phyloP scores from a whole-genome alignment of 192 early-diverging fungal species.

The Chytriomyces confervae region DNA sequence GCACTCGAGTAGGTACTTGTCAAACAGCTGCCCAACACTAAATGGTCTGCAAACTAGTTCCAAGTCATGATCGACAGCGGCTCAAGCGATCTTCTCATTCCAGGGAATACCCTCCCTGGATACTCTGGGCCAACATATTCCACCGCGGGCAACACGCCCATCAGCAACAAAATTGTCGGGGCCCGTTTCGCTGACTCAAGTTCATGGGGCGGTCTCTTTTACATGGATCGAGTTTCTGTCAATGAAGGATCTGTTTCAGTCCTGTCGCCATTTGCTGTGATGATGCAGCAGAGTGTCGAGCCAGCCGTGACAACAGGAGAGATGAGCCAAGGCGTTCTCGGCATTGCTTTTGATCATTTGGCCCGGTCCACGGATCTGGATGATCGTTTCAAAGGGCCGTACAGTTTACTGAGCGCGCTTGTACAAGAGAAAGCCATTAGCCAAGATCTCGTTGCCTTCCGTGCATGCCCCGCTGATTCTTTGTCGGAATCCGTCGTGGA shows the following conservation, averaged over 20 bases:
- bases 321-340: slow-evolving; percentile 19
- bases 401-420: neutral
- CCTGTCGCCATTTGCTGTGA: slow-evolving; percentile 22
- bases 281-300: slow-evolving; percentile 11
- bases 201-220: slow-evolving; percentile 20
- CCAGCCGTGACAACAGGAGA: slow-evolving; percentile 21
- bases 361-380: neutral
- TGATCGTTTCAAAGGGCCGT: neutral
- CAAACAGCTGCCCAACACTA: neutral
- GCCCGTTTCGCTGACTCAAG: slow-evolving; percentile 12
- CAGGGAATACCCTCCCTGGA: slow-evolving; percentile 13
- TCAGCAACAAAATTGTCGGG: neutral
- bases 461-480: slow-evolving; percentile 20
- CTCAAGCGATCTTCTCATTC: slow-evolving; percentile 30
- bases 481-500: slow-evolving; percentile 11
- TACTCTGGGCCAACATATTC: slow-evolving; percentile 28
- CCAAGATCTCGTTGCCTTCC: slow-evolving; percentile 20
- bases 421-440: neutral
- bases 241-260: neutral
- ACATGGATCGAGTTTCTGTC: slow-evolving; percentile 12
- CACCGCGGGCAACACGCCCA: neutral
- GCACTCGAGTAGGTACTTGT: neutral
- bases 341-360: slow-evolving; percentile 23
- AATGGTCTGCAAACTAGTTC: slow-evolving; percentile 5
- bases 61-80: slow-evolving; percentile 26